Evolutionary conservation across 2,329 filamentous ascomycete genomes (phyloP).

Genomic region (Grosmannia huntii): DNA sequence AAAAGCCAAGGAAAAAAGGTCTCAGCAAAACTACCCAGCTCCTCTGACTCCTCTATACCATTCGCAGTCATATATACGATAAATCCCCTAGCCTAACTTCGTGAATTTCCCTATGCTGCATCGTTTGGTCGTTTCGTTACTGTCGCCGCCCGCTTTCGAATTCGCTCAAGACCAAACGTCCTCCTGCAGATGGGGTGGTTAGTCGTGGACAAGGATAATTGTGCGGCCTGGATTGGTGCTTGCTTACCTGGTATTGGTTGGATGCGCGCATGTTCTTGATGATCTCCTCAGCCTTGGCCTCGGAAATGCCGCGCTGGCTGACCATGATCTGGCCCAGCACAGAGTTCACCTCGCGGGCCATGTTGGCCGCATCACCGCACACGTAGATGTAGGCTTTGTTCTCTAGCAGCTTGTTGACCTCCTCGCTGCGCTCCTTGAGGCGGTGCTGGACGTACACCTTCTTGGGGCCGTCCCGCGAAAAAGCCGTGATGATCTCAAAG

Average conservation of each 20-base stretch:
- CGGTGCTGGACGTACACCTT: conserved; percentile 98
- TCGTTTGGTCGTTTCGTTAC: neutral
- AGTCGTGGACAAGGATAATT: neutral
- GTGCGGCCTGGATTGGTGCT: too few relatives aligned
- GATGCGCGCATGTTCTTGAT: conserved; percentile 92
- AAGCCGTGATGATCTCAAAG: conserved; percentile 83
- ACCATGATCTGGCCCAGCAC: conserved; percentile 80
- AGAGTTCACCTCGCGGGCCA: conserved; percentile 86
- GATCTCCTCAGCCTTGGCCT: conserved; percentile 85
- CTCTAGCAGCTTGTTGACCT: conserved; percentile 76
- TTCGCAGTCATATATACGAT: neutral
- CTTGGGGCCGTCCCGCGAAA: conserved; percentile 74
- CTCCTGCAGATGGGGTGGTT: conserved; percentile 36
- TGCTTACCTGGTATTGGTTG: conserved; percentile 81
- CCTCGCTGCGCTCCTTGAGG: conserved; percentile 67
- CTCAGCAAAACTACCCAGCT: neutral
- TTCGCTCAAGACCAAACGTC: conserved; percentile 52
- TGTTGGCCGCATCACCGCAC: conserved; percentile 93
- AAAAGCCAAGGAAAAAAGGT: neutral
- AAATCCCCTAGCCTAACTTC: neutral
- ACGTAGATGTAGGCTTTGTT: conserved; percentile 94
- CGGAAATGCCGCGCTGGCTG: conserved; percentile 66
- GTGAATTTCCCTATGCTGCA: neutral
- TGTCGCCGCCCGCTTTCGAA: neutral
- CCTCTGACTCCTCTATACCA: conserved; percentile 3